These are phyloP conservation scores for Pachysandra terminalis DNA, from an alignment of 164 flowering plant species.

Conservation along the genomic window DNA sequence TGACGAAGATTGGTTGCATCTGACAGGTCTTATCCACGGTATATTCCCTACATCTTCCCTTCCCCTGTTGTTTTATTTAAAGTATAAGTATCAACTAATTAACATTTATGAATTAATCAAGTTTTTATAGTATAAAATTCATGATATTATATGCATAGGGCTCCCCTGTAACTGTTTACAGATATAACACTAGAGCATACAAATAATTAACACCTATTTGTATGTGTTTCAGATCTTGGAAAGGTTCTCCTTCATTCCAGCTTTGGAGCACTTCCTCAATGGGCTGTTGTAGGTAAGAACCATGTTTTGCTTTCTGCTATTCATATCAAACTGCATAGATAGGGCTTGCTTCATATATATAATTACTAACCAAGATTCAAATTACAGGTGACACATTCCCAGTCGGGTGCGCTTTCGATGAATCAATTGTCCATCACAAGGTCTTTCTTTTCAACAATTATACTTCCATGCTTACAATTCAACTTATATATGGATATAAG, in stretches of 20 bases:
- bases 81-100: no score
- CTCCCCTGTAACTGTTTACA: no score
- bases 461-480: neutral
- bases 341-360: neutral
- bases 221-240: constrained; percentile 48
- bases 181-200: no score
- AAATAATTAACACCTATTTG: neutral
- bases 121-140: no score
- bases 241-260: constrained; percentile 56
- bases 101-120: no score
- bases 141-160: no score
- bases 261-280: constrained; percentile 54
- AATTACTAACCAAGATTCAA: neutral
- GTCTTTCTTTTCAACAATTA: constrained; percentile 18
- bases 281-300: constrained; percentile 61
- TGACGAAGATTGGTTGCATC: constrained; percentile 42
- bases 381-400: constrained; percentile 76
- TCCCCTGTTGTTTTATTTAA: no score
- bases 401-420: constrained; percentile 71
- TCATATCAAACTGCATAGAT: neutral
- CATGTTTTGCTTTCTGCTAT: neutral
- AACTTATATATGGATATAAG: neutral
- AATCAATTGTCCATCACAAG: constrained; percentile 67
- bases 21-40: constrained; percentile 46
- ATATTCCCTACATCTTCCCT: neutral